Evolutionary conservation across 164 flowering plant species (phyloP), one percentile per base, ranked within the genome.

Genomic region (Aristolochia fimbriata): DNA sequence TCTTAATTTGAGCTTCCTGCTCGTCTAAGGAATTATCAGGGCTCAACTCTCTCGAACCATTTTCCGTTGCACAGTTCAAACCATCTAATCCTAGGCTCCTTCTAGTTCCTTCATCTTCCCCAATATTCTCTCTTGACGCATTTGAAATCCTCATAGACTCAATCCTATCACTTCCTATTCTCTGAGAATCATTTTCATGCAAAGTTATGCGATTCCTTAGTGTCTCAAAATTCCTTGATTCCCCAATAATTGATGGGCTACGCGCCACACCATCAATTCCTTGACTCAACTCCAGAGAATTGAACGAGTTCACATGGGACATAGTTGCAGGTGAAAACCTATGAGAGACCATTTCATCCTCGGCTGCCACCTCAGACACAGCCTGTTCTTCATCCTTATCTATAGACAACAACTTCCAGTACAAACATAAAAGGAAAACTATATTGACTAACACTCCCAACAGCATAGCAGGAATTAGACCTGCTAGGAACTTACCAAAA

Each of bases 301-400:
- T 57, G 20, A 58, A 16, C 3, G 67, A 57, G 7, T 47, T 48
- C 21, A 64, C 24, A 31, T 49, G 67, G 22, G 67, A 87, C 85
- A 88, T 62, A 17, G 85, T 85, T 17, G 96, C 91, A 0, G 96
- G 96, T 11, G 95, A 85, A 71, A 92, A 88, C n/a, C 78, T 75
- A 76, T 88, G 92, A 30, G 83, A 80, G 68, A 15, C 60, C 20
- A 76, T 76, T 24, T 79, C 84, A 5, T 78, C 86, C 46, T 79
- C 86, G 0, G 70, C 72, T 21, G 78, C 74, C 55, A 73, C 73
- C 63, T 88, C 91, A 0, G 56, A n/a, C 1, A 66, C 9, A 0
- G 67, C 70, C 62, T 71, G 83, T 60, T 83, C 91, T 60, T 67
- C 90, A 53, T 81, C 86, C 72, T 74, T 80, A 21, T 61, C 71